phyloP scores from a whole-genome alignment of 1,284 basidiomycete genomes.

The Sphaerobolus stellatus region DNA sequence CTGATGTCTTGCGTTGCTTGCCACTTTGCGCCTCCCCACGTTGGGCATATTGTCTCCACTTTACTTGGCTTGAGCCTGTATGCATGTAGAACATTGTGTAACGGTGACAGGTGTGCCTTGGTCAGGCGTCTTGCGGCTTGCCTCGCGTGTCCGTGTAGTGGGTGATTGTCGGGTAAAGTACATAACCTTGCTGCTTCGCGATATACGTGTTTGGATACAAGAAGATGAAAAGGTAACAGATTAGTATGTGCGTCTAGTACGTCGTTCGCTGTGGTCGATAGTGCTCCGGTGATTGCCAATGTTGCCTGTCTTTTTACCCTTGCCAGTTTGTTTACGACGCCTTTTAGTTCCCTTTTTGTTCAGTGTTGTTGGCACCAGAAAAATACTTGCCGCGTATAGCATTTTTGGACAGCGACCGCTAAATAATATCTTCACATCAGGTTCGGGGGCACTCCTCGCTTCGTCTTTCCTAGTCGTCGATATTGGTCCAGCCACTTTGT shows the following conservation, averaged over 20 bases:
- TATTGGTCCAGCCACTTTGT: background rate
- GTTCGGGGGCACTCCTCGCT: background rate
- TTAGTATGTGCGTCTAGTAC: conserved; percentile 7
- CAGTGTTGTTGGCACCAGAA: background rate
- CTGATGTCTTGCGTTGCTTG: no score
- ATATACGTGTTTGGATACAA: no score
- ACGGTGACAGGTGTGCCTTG: no score
- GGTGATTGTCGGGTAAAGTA: no score
- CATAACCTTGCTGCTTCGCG: no score
- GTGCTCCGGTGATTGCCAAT: conserved; percentile 4
- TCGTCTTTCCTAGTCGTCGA: background rate
- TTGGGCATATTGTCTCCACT: no score
- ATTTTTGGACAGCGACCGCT: background rate
- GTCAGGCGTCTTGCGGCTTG: no score
- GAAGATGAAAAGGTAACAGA: conserved; percentile 27
- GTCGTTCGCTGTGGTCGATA: conserved; percentile 2
- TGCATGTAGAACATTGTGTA: no score
- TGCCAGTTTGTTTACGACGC: conserved; percentile 1
- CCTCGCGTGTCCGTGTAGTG: no score
- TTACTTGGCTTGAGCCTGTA: no score
- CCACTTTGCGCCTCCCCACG: no score
- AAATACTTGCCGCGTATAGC: background rate
- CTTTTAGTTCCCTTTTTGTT: background rate
- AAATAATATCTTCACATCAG: background rate
- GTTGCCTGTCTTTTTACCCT: conserved; percentile 7